Percentiles rank a stretch among this genome's conserved stretches.
These are phyloP conservation scores for Aspergillus carlsbadensis DNA, from an alignment of 495 filamentous ascomycete species.

Conservation along the genomic window DNA sequence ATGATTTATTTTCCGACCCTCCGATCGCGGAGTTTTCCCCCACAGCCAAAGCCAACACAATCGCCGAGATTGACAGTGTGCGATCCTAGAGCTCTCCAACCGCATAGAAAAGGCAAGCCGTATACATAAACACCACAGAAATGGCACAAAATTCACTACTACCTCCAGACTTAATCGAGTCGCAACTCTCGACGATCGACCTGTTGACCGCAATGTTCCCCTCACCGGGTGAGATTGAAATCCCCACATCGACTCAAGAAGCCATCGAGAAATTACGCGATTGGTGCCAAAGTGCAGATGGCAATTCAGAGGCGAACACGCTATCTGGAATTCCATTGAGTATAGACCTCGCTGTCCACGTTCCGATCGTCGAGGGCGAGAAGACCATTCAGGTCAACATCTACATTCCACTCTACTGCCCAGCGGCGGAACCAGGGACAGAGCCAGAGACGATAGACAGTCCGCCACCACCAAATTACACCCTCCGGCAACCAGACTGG, in stretches of 20 bases:
- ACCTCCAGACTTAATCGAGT: slow-evolving; percentile 31
- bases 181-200: slow-evolving; percentile 38
- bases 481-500: slow-evolving; percentile 42
- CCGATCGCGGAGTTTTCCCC: no score
- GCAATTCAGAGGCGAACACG: background rate
- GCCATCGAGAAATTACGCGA: slow-evolving; percentile 31
- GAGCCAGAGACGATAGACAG: slow-evolving; percentile 22
- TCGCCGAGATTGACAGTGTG: no score
- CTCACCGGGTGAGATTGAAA: slow-evolving; percentile 33
- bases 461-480: slow-evolving; percentile 28
- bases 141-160: slow-evolving; percentile 22
- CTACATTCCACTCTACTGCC: slow-evolving; percentile 31
- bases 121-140: background rate
- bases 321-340: slow-evolving; percentile 24
- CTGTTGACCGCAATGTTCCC: slow-evolving; percentile 40
- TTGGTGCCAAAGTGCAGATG: slow-evolving; percentile 28
- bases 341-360: slow-evolving; percentile 26
- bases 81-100: no score
- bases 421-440: no score
- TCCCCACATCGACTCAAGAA: slow-evolving; percentile 31
- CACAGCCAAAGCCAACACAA: no score
- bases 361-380: slow-evolving; percentile 28
- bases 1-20: no score
- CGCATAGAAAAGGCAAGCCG: no score
- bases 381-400: slow-evolving; percentile 36